Conservation (phyloP, 2,329 filamentous ascomycete genomes). For the Coniella vitis region DNA sequence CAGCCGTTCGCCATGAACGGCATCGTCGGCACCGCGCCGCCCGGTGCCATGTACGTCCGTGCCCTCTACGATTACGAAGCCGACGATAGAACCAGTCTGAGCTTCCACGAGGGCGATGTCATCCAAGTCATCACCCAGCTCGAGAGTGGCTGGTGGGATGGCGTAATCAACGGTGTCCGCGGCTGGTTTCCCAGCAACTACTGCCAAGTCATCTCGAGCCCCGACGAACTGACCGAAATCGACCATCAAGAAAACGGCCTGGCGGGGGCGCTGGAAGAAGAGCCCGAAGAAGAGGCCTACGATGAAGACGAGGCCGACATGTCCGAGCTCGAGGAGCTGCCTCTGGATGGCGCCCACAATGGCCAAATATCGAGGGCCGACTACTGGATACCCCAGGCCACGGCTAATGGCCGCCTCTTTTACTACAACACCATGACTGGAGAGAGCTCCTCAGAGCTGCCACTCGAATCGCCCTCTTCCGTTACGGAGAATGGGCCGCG, state of each 20-base stretch:
- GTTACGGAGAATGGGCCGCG: conserved; percentile 76
- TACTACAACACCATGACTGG: conserved; percentile 99
- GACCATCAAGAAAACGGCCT: conserved; percentile 58
- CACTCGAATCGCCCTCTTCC: conserved; percentile 81
- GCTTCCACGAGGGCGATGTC: conserved; percentile 92
- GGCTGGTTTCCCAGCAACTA: conserved; percentile 99
- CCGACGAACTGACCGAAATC: conserved; percentile 63
- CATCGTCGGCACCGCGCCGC: conserved; percentile 51
- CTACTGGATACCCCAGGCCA: conserved; percentile 98
- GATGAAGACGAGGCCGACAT: conserved; percentile 46
- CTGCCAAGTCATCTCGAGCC: conserved; percentile 75
- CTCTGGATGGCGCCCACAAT: conserved; percentile 59
- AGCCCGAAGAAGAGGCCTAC: conserved; percentile 51
- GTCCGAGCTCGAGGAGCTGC: conserved; percentile 42
- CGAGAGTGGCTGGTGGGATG: conserved; percentile 99
- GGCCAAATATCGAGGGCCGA: conserved; percentile 76
- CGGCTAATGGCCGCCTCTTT: conserved; percentile 83
- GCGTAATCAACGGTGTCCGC: conserved; percentile 90
- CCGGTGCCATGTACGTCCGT: conserved; percentile 78
- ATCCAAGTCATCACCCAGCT: conserved; percentile 98
- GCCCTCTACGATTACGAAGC: conserved; percentile 97
- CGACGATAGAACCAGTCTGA: conserved; percentile 92
- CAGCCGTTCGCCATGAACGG: conserved; percentile 48
- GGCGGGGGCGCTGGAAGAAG: conserved; percentile 39
- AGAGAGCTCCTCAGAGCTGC: conserved; percentile 89